A percentile compares a stretch with the other conserved stretches of the same genome.
These are phyloP conservation scores for Tolypocladium endophyticum DNA, from an alignment of 2,329 filamentous ascomycete species.

Conservation along the genomic window DNA sequence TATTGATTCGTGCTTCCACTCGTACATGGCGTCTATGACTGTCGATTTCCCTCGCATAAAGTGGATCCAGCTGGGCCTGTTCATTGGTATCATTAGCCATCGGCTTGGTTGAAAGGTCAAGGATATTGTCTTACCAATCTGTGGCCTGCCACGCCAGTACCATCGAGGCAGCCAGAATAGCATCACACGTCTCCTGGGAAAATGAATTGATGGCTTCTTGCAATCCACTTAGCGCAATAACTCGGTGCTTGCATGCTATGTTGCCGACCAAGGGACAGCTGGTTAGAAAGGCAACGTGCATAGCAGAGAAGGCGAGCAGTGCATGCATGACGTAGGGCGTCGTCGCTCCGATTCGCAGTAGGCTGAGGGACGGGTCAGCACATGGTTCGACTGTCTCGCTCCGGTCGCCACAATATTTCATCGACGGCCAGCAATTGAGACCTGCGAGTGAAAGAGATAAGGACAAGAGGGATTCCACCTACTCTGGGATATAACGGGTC, in stretches of 20 bases:
- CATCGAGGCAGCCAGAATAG: slow-evolving; percentile 81
- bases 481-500: slow-evolving; percentile 89
- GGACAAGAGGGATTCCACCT: slow-evolving; percentile 29
- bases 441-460: no score
- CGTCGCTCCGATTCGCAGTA: slow-evolving; percentile 66
- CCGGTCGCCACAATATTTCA: no score
- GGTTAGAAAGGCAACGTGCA: slow-evolving; percentile 82
- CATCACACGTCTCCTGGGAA: slow-evolving; percentile 78
- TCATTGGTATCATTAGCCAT: slow-evolving; percentile 18
- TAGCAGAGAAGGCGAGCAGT: slow-evolving; percentile 82
- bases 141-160: slow-evolving; percentile 92
- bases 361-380: neutral
- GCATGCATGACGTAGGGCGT: slow-evolving; percentile 91
- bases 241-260: slow-evolving; percentile 81
- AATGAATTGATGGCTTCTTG: slow-evolving; percentile 84
- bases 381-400: neutral
- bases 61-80: slow-evolving; percentile 83
- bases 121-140: slow-evolving; percentile 63
- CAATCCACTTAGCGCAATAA: slow-evolving; percentile 73
- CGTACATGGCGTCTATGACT: slow-evolving; percentile 85
- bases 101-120: neutral
- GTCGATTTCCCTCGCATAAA: slow-evolving; percentile 86
- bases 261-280: slow-evolving; percentile 76
- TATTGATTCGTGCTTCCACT: slow-evolving; percentile 81
- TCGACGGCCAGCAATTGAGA: no score